Conservation (phyloP, 2,329 filamentous ascomycete species). For the Aspergillus phoenicis region DNA sequence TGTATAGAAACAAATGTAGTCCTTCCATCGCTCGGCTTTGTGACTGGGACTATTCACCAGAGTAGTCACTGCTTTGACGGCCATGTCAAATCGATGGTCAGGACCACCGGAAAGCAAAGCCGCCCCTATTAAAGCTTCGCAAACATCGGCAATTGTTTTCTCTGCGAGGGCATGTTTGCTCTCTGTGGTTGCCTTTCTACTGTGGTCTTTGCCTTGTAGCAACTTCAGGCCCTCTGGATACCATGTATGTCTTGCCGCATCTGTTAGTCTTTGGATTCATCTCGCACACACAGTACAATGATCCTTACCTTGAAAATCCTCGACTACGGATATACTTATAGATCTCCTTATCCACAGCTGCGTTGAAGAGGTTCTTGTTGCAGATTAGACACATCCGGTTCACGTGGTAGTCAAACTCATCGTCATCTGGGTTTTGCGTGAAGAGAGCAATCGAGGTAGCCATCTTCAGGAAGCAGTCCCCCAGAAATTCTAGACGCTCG, state of each 20-base stretch:
- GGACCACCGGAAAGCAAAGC: constrained; percentile 63
- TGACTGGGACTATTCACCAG: constrained; percentile 73
- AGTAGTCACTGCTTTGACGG: constrained; percentile 58
- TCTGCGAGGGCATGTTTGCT: constrained; percentile 71
- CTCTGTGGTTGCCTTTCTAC: constrained; percentile 46
- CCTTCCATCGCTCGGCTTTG: constrained; percentile 66
- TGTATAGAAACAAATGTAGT: constrained; percentile 72
- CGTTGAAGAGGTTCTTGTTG: constrained; percentile 85
- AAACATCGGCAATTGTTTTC: constrained; percentile 92
- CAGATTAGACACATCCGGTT: constrained; percentile 88
- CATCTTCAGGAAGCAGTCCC: constrained; percentile 94
- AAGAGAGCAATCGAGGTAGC: constrained; percentile 88
- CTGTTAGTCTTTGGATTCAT: constrained; percentile 11
- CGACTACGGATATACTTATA: constrained; percentile 81
- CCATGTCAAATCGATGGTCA: constrained; percentile 58
- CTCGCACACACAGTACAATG: neutral
- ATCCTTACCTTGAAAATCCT: constrained; percentile 68
- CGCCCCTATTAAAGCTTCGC: constrained; percentile 90
- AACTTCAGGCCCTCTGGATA: constrained; percentile 80
- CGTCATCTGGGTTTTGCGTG: constrained; percentile 71
- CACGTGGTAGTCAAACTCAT: constrained; percentile 87
- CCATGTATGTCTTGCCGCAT: constrained; percentile 68
- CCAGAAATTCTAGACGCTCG: constrained; percentile 89
- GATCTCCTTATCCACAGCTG: constrained; percentile 65
- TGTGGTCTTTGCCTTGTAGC: constrained; percentile 68